Conservation (phyloP, 2,329 filamentous ascomycete genomes). For the Macrophomina tecta region DNA sequence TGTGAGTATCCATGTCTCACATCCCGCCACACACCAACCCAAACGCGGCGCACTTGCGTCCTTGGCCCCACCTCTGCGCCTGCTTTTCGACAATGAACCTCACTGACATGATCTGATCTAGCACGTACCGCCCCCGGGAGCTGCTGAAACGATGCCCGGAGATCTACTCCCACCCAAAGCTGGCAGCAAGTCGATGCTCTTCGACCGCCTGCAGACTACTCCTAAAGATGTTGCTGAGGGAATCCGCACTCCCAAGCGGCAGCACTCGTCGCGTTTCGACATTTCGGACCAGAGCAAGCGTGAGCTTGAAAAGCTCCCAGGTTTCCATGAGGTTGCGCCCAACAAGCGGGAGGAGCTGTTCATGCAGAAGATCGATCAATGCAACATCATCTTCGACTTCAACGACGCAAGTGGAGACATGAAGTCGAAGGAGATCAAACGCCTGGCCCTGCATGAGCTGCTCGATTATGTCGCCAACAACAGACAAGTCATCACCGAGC, state of each 20-base stretch:
- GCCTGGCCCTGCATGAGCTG: constrained; percentile 91
- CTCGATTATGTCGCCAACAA: constrained; percentile 99
- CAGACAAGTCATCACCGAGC: constrained; percentile 95
- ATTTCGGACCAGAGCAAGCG: constrained; percentile 88
- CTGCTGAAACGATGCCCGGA: constrained; percentile 96
- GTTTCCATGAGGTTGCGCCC: constrained; percentile 96
- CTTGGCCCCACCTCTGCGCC: constrained; percentile 11
- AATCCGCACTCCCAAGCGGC: constrained; percentile 90
- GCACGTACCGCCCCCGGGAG: constrained; percentile 91
- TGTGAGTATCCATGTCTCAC: constrained; percentile 38
- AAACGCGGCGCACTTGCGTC: constrained; percentile 11
- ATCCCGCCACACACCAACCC: constrained; percentile 22
- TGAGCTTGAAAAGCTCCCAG: constrained; percentile 94
- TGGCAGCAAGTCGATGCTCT: constrained; percentile 85
- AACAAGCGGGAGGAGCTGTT: constrained; percentile 95
- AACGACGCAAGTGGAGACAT: constrained; percentile 98
- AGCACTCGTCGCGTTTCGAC: constrained; percentile 97
- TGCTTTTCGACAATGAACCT: constrained; percentile 21
- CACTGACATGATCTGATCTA: constrained; percentile 46
- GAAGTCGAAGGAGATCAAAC: constrained; percentile 99
- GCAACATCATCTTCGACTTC: constrained; percentile 99
- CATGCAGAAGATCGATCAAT: constrained; percentile 99
- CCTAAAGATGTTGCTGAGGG: constrained; percentile 97
- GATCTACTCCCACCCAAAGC: constrained; percentile 94
- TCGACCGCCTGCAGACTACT: constrained; percentile 87